These are phyloP conservation scores for Scenedesmus sp. DNA, from an alignment of 163 green algal genomes.

Conservation along the genomic window DNA sequence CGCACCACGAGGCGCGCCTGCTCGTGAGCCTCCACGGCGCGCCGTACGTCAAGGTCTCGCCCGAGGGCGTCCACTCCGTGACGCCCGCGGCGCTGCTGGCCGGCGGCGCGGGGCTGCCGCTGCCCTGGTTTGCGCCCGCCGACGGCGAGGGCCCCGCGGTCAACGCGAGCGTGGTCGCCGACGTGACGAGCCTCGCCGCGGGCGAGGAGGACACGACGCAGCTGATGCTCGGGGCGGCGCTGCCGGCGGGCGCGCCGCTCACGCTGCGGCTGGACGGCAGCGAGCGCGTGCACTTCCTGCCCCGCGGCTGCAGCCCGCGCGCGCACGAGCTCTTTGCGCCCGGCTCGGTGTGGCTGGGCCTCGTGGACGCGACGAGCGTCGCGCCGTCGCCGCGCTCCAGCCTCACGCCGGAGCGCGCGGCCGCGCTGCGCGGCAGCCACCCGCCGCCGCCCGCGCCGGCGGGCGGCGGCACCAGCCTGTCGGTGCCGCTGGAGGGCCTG, in stretches of 20 bases:
- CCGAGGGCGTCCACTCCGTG: conserved; percentile 11
- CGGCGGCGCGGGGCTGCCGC: background rate
- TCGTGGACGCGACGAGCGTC: conserved; percentile 13
- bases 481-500: background rate
- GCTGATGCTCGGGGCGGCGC: background rate
- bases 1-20: background rate
- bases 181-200: conserved; percentile 14
- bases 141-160: background rate
- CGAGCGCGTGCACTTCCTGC: conserved; percentile 29
- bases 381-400: background rate
- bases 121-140: conserved; percentile 3
- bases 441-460: background rate
- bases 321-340: conserved; percentile 22
- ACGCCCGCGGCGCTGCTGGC: conserved; percentile 3
- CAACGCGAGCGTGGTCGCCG: background rate
- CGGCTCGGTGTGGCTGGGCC: conserved; percentile 19
- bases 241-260: conserved; percentile 3
- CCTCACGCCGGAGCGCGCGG: background rate
- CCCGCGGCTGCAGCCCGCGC: background rate
- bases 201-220: background rate
- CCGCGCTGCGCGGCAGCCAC: background rate
- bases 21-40: conserved; percentile 1
- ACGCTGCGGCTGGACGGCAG: conserved; percentile 36
- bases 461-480: background rate
- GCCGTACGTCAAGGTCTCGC: conserved; percentile 2